Conservation (phyloP, 116 monocot genomes). For the Cymodocea nodosa region DNA sequence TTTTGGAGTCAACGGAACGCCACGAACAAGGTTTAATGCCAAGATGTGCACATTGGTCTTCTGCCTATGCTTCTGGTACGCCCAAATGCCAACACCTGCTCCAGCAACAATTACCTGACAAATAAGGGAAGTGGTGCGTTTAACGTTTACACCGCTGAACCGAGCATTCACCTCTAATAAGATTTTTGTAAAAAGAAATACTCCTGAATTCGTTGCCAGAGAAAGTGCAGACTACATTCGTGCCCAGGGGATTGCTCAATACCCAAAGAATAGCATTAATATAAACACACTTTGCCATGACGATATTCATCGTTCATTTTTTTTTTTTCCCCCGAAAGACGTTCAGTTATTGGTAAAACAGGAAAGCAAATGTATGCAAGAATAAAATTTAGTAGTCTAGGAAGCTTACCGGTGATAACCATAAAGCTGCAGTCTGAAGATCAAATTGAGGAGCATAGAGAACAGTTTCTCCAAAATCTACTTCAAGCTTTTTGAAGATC, state of each 20-base stretch:
- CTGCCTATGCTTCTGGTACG: constrained; percentile 67
- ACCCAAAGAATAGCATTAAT: too few relatives aligned
- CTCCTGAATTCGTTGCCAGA: too few relatives aligned
- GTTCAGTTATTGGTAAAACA: too few relatives aligned
- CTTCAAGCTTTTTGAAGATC: constrained; percentile 55
- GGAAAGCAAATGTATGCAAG: too few relatives aligned
- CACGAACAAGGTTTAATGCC: constrained; percentile 73
- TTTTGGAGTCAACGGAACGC: constrained; percentile 61
- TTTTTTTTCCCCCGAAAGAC: too few relatives aligned
- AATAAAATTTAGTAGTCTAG: background rate
- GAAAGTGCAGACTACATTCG: too few relatives aligned
- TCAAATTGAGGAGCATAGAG: constrained; percentile 64
- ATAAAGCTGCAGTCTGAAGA: constrained; percentile 68
- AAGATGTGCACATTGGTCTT: constrained; percentile 83
- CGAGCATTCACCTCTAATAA: too few relatives aligned
- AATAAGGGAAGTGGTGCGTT: background rate
- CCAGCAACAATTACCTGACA: constrained; percentile 65
- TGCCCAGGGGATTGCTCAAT: too few relatives aligned
- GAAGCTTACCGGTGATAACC: constrained; percentile 66
- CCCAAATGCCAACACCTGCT: constrained; percentile 53
- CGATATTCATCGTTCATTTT: too few relatives aligned
- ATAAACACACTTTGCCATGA: too few relatives aligned
- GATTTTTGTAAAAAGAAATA: too few relatives aligned
- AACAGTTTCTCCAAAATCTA: constrained; percentile 68
- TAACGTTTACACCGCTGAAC: too few relatives aligned